A percentile compares a stretch with the other conserved stretches of the same genome.
Conservation (phyloP, 1,139 yeast genomes). For the Nakaseomyces sp. region DNA sequence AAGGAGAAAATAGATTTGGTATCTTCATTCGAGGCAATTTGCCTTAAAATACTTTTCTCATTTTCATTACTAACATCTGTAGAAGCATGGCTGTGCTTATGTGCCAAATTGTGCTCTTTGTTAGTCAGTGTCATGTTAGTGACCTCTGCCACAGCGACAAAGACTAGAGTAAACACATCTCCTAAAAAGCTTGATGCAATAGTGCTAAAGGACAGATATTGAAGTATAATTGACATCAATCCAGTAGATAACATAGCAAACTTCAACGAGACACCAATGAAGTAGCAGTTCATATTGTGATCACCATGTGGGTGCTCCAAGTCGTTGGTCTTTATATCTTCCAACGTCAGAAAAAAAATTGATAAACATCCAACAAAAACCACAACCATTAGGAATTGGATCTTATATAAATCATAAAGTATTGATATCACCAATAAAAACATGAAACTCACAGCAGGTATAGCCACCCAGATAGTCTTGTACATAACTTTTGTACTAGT, state of each 20-base stretch:
- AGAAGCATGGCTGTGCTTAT: conserved; percentile 9
- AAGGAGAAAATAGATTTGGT: conserved; percentile 87
- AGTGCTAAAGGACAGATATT: conserved; percentile 29
- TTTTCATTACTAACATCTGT: conserved; percentile 3
- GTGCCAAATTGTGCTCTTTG: conserved; percentile 6
- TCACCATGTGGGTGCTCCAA: conserved; percentile 1
- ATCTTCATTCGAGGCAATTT: conserved; percentile 55
- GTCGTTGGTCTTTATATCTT: conserved; percentile 24
- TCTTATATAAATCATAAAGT: conserved; percentile 9
- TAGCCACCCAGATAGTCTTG: neutral
- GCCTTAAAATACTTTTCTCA: conserved; percentile 23
- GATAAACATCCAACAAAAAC: conserved; percentile 24
- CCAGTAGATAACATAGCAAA: conserved; percentile 18
- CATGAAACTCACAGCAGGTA: conserved; percentile 6
- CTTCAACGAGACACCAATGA: conserved; percentile 21
- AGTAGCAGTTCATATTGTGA: conserved; percentile 5
- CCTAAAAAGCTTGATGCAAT: conserved; percentile 13
- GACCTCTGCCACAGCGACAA: conserved; percentile 15
- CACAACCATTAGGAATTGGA: conserved; percentile 23
- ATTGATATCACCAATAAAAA: conserved; percentile 9
- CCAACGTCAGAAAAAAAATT: conserved; percentile 19
- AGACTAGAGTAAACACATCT: conserved; percentile 16
- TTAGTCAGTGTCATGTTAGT: conserved; percentile 5
- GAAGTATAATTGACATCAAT: conserved; percentile 28
- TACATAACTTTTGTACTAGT: neutral